Evolutionary conservation across 2,329 filamentous ascomycete genomes (phyloP).

Genomic region (Dryadomyces quercivorus): DNA sequence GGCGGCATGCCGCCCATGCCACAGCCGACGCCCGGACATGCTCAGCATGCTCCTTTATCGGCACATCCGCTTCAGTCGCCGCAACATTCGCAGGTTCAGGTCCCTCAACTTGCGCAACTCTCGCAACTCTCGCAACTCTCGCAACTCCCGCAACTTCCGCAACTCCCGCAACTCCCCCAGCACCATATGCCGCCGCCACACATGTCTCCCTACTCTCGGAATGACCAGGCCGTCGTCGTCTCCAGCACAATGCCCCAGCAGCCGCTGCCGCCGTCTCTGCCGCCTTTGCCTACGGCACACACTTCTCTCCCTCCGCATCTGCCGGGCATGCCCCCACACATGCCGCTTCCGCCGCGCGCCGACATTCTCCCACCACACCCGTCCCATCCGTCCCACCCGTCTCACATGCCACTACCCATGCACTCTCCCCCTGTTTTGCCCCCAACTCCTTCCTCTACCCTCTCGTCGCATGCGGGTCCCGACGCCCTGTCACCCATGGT

Average conservation of each 20-base stretch:
- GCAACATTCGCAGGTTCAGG: neutral
- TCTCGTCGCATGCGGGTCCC: conserved; percentile 25
- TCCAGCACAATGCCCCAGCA: conserved; percentile 27
- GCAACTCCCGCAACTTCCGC: neutral
- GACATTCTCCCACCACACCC: conserved; percentile 1
- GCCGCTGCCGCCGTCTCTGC: neutral
- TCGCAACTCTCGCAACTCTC: too few species aligned
- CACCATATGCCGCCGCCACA: conserved; percentile 11
- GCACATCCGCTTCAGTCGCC: neutral
- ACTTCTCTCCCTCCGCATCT: neutral
- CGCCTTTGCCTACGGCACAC: neutral
- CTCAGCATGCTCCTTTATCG: neutral
- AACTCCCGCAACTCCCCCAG: too few species aligned
- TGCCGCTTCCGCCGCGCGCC: neutral
- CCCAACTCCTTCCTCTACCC: conserved; percentile 41
- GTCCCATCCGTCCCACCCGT: neutral
- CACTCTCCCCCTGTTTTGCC: conserved; percentile 15
- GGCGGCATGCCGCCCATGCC: neutral
- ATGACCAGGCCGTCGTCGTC: conserved; percentile 29
- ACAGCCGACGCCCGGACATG: neutral
- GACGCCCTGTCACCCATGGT: conserved; percentile 2
- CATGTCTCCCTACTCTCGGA: conserved; percentile 29
- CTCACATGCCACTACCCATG: neutral
- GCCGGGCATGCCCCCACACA: neutral
- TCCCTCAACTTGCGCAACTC: too few species aligned